phyloP scores from a whole-genome alignment of 2,329 filamentous ascomycete genomes.

The Sarocladiaceae sp. region DNA sequence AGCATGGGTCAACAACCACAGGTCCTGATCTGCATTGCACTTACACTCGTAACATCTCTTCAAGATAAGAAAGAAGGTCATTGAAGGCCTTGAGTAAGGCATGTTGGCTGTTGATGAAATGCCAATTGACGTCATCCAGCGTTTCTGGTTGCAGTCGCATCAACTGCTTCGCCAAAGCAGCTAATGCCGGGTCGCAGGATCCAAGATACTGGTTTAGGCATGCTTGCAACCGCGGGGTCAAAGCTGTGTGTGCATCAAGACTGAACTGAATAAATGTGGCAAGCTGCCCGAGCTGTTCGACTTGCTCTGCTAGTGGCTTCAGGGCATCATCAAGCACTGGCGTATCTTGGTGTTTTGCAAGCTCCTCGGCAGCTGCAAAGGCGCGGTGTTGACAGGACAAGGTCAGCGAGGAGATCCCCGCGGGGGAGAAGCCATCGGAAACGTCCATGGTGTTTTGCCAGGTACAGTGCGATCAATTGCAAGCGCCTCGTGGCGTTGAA shows the following conservation, averaged over 20 bases:
- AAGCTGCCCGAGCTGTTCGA: conserved; percentile 1
- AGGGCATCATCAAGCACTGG: not conserved
- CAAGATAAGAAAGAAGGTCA: conserved; percentile 19
- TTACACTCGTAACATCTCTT: conserved; percentile 19
- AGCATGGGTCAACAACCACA: not conserved
- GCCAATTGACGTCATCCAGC: conserved; percentile 17
- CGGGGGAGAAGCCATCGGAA: conserved; percentile 1
- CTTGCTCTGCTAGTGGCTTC: not conserved
- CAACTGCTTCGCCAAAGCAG: conserved; percentile 26
- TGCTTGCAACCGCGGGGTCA: conserved; percentile 24
- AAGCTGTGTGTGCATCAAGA: conserved; percentile 10
- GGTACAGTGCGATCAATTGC: no score
- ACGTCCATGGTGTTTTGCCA: conserved; percentile 2
- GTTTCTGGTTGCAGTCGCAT: conserved; percentile 23
- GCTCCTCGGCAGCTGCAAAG: conserved; percentile 5
- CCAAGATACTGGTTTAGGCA: conserved; percentile 20
- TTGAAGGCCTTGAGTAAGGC: conserved; percentile 19
- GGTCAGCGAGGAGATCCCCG: not conserved
- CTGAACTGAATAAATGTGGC: conserved; percentile 1
- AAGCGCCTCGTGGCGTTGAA: no score
- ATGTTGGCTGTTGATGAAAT: conserved; percentile 19
- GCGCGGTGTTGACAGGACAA: conserved; percentile 2
- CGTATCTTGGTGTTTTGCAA: not conserved
- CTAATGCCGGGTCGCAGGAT: conserved; percentile 22
- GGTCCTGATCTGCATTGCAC: not conserved